Conservation (phyloP, 2,329 filamentous ascomycete species). For the Arthrobotrys musiformis region DNA sequence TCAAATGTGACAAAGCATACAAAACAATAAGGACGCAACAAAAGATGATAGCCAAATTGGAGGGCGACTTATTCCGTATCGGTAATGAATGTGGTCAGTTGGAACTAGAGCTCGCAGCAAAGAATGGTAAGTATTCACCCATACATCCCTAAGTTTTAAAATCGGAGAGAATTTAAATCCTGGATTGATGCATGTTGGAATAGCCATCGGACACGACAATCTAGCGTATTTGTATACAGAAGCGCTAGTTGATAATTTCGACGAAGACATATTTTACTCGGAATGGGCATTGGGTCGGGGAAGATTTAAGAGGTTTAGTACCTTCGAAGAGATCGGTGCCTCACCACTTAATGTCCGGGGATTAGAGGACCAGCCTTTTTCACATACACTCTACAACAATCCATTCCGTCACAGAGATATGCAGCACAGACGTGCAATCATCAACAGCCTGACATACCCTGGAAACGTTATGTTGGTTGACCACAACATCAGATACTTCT, state of each 20-base stretch:
- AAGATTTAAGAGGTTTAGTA: too few species aligned
- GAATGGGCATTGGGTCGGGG: too few species aligned
- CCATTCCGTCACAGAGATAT: constrained; percentile 41
- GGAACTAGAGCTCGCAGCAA: constrained; percentile 20
- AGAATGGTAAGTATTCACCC: constrained; percentile 11
- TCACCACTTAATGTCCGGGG: constrained; percentile 9
- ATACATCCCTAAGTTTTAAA: background rate
- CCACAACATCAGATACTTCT: constrained; percentile 32
- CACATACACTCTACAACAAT: constrained; percentile 6
- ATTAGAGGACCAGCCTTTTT: constrained; percentile 4
- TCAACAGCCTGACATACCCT: constrained; percentile 38
- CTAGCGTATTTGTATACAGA: constrained; percentile 17
- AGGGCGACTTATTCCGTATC: background rate
- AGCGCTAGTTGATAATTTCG: too few species aligned
- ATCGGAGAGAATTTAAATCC: background rate
- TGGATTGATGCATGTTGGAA: background rate
- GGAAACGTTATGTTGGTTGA: constrained; percentile 34
- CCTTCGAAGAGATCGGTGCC: background rate
- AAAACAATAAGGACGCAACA: background rate
- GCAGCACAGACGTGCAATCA: constrained; percentile 39
- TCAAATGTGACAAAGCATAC: background rate
- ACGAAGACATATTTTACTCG: too few species aligned
- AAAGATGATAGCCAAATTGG: background rate
- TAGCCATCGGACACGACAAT: constrained; percentile 21
- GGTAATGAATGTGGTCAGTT: background rate